Base-by-base conservation (phyloP, 1,139 yeast genomes). In the Candida dubliniensis region DNA sequence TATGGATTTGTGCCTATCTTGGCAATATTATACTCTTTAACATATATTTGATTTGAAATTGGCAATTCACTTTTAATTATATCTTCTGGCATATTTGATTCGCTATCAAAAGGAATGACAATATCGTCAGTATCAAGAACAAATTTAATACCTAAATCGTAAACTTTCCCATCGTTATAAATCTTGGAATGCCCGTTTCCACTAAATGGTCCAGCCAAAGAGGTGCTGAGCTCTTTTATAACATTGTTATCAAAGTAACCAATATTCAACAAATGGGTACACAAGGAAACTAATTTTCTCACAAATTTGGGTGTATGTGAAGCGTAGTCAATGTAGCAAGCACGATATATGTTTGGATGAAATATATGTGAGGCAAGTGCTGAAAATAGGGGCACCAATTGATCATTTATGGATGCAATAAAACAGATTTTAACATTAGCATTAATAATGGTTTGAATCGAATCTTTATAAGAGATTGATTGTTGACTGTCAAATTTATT, bases 141-240 rank as follows among this genome's bases (percentile, higher is more conserved):
- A 59, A 87, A 86, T 48, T 81, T 77, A 42, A 91, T 59, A 0
- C 95, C 96, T 51, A 88, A 61, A 52, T 84, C 90, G 59, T 93
- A 93, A 0, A 93, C 98, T 47, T 82, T 79, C 4, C 84, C 82
- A 54, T 88, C 96, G 57, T 87, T 87, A 63, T 93, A 93, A 38
- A 93, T 82, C 52, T 80, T 84, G 0, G 97, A 90, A 62, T 93
- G 98, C 0, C 98, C 98, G 12, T 95, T 93, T 2, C 97, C 96
- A 0, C 96, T 91, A 44, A 93, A 69, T 2, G 96, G 86, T 0
- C 98, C 98, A 0, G 96, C 93, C 51, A 93, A 71, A 0, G 91
- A 80, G 13, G 81, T 77, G 47, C 96, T 87, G 34, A 93, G 76
- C 58, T 93, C 97, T 53, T 84, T 84, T 24, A 91, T 72, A 4